Conservation (phyloP, 1,284 basidiomycete species). For the Phylloporus sp. region DNA sequence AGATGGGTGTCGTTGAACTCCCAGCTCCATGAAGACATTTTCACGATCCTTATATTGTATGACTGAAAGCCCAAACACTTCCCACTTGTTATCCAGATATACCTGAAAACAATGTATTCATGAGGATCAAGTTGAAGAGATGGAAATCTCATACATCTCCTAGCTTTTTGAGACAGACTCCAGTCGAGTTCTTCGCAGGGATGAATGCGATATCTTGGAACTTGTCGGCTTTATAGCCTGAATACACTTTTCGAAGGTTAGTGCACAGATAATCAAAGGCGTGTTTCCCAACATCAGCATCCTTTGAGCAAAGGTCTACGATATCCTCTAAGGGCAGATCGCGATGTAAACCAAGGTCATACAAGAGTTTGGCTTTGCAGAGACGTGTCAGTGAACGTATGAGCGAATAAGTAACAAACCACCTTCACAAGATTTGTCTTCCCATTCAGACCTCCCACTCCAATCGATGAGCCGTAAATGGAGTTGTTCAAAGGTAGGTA, state of each 20-base stretch:
- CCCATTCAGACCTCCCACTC: conserved; percentile 43
- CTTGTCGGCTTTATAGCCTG: conserved; percentile 61
- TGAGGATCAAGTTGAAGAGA: not conserved
- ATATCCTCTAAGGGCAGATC: conserved; percentile 63
- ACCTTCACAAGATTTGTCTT: conserved; percentile 33
- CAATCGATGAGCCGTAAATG: conserved; percentile 86
- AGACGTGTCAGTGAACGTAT: not conserved
- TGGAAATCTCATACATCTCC: conserved; percentile 55
- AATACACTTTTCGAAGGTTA: conserved; percentile 68
- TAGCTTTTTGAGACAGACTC: conserved; percentile 56
- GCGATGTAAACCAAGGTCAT: conserved; percentile 4
- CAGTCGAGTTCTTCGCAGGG: not conserved
- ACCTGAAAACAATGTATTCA: not conserved
- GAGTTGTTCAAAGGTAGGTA: conserved; percentile 73
- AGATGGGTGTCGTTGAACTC: not conserved
- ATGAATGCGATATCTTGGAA: conserved; percentile 53
- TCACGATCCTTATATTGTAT: not conserved
- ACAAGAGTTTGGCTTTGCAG: conserved; percentile 6
- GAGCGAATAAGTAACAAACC: not conserved
- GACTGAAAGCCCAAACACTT: not conserved
- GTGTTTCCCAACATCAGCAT: not conserved
- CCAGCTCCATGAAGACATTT: not conserved
- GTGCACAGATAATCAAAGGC: conserved; percentile 82
- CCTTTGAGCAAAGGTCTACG: conserved; percentile 57
- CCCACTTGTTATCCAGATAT: not conserved